Evolutionary conservation across 352 stramenopile genomes (phyloP).

Genomic region (Blastocystis sp.): DNA sequence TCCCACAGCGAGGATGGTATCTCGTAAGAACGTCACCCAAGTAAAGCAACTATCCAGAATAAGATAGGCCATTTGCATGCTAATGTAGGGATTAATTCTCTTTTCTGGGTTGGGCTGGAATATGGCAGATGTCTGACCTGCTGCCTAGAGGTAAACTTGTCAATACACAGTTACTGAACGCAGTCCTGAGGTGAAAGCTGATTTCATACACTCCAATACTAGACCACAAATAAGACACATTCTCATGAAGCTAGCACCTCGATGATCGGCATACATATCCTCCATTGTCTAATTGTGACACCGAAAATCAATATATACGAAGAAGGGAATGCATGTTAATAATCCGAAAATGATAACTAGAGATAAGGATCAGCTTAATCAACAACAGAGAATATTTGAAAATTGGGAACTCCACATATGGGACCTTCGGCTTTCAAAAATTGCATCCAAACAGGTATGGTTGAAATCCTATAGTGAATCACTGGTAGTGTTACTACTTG

Average conservation of each 20-base stretch:
- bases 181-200: slow-evolving; percentile 29
- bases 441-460: background rate
- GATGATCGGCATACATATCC: slow-evolving; percentile 16
- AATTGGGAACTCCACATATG: background rate
- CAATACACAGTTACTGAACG: background rate
- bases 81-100: slow-evolving; percentile 23
- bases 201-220: slow-evolving; percentile 51
- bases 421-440: background rate
- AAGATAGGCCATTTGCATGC: slow-evolving; percentile 25
- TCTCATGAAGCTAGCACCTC: background rate
- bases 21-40: slow-evolving; percentile 27
- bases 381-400: slow-evolving; percentile 14
- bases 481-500: background rate
- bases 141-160: background rate
- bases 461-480: slow-evolving; percentile 28
- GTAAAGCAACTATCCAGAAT: slow-evolving; percentile 38
- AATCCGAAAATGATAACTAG: slow-evolving; percentile 20
- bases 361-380: background rate
- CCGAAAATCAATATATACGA: background rate
- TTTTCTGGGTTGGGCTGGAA: slow-evolving; percentile 18
- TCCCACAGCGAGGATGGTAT: slow-evolving; percentile 39
- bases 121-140: background rate
- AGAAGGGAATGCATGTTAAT: slow-evolving; percentile 49
- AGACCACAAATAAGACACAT: background rate
- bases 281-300: slow-evolving; percentile 3